Base-by-base conservation (phyloP, 1,139 yeast species). In the Citeromyces hawaiiensis region DNA sequence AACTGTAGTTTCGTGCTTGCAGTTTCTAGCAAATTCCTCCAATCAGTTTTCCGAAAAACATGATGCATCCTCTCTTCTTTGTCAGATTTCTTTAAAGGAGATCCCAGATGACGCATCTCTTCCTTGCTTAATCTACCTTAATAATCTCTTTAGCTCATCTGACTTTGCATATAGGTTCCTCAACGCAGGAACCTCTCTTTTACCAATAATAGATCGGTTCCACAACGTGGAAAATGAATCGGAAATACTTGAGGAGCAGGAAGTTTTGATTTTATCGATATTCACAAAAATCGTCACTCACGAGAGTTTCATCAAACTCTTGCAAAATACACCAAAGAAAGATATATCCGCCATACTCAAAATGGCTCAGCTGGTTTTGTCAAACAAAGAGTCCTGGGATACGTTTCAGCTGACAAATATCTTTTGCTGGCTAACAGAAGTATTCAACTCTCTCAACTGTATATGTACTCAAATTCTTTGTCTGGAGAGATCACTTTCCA, bases 341-440 rank as follows among this genome's bases (percentile, higher is more conserved):
- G 45, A 43, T 11, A 40, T 40, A 10, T 51, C 44, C 11, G 16
- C 32, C 13, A 45, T 54, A 16, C 43, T 70, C 34, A 55, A 56
- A 39, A 48, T 61, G 4, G 48, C 63, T 4, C 74, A 70, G 44
- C 47, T 70, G 2, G 50, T 72, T 1, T 54, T 70, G 2, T 69
- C 80, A 0, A 67, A 73, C 34, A 66, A 59, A 40, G 70, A 65
- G 8, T 39, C 42, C 23, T 78, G 83, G 83, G 63, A 67, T 41
- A 68, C 69, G 38, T 63, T 63, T 39, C 64, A 76, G 43, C 48
- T 75, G 9, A 65, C 72, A 0, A 69, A 68, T 2, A 59, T 79
- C 11, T 56, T 78, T 40, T 60, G 74, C 0, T 79, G 87, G 86
- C 53, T 63, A 14, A 60, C 60, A 44, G 68, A 66, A 19, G 49